Conservation (phyloP, 2,329 filamentous ascomycete species). For the Coniochaeta sp. region DNA sequence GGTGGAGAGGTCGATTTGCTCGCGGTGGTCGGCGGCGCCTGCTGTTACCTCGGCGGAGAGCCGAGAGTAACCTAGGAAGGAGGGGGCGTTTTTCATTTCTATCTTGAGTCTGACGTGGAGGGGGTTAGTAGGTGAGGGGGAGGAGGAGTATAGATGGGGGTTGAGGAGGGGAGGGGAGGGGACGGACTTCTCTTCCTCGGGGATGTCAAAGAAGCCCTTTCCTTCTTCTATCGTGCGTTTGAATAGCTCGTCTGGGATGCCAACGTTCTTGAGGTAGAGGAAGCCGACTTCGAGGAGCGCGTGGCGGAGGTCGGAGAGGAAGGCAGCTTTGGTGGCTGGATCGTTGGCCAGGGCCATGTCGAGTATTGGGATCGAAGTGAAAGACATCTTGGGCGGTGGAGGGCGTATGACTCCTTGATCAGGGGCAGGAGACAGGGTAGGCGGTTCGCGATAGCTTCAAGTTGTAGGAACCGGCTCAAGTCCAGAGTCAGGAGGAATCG, state of each 20-base stretch:
- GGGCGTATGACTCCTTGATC: not conserved
- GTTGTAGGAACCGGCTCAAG: not conserved
- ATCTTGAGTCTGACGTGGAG: slow-evolving; percentile 45
- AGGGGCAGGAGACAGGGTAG: not conserved
- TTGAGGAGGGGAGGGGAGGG: not conserved
- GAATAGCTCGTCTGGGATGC: slow-evolving; percentile 60
- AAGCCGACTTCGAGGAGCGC: slow-evolving; percentile 85
- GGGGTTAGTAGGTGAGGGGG: not conserved
- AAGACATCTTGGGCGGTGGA: slow-evolving; percentile 46
- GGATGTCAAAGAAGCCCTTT: slow-evolving; percentile 69
- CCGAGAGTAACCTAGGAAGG: slow-evolving; percentile 63
- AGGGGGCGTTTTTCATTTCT: slow-evolving; percentile 67
- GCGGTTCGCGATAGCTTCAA: not conserved
- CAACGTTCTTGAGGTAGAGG: slow-evolving; percentile 75
- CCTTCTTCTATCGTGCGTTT: slow-evolving; percentile 60
- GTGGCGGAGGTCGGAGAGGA: slow-evolving; percentile 64
- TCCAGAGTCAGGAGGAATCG: not conserved
- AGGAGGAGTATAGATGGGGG: not conserved
- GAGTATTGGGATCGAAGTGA: slow-evolving; percentile 70
- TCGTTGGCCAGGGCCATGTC: slow-evolving; percentile 62
- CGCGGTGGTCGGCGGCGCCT: slow-evolving; percentile 68
- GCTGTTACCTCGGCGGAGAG: slow-evolving; percentile 67
- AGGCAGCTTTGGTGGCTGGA: slow-evolving; percentile 61
- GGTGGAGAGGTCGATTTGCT: slow-evolving; percentile 82
- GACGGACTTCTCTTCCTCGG: slow-evolving; percentile 62